Percentiles rank a stretch among this genome's conserved stretches.
phyloP scores from a whole-genome alignment of 306 rosid species.

The Pachyrhizus erosus region DNA sequence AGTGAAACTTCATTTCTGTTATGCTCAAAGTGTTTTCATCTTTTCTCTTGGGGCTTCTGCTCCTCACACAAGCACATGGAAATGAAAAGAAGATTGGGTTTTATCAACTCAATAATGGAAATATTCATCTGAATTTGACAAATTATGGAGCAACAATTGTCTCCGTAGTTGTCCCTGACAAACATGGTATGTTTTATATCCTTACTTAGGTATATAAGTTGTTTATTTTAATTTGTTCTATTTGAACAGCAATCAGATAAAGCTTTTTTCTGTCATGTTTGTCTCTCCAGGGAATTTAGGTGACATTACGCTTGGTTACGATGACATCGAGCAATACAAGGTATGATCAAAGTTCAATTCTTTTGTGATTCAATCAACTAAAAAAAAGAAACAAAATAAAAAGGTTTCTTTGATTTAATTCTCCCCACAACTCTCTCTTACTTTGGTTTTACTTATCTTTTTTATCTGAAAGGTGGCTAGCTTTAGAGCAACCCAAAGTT shows the following conservation, averaged over 20 bases:
- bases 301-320: conserved; percentile 44
- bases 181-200: conserved; percentile 28
- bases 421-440: neutral
- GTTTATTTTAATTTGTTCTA: neutral
- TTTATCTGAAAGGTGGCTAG: neutral
- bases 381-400: neutral
- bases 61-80: conserved; percentile 27
- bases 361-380: neutral
- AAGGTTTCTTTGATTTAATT: neutral
- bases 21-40: conserved; percentile 38
- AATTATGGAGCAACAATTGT: conserved; percentile 47
- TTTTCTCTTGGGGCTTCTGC: conserved; percentile 17
- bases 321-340: conserved; percentile 30
- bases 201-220: neutral
- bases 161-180: conserved; percentile 39
- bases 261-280: neutral
- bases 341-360: neutral
- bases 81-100: neutral
- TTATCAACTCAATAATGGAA: conserved; percentile 34
- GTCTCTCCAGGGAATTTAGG: conserved; percentile 28
- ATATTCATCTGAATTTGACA: conserved; percentile 22
- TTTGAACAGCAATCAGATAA: neutral
- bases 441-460: neutral
- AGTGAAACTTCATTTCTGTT: neutral
- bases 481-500: neutral